Evolutionary conservation across 331 rosid genomes (phyloP).

Genomic region (Pyracantha coccinea): DNA sequence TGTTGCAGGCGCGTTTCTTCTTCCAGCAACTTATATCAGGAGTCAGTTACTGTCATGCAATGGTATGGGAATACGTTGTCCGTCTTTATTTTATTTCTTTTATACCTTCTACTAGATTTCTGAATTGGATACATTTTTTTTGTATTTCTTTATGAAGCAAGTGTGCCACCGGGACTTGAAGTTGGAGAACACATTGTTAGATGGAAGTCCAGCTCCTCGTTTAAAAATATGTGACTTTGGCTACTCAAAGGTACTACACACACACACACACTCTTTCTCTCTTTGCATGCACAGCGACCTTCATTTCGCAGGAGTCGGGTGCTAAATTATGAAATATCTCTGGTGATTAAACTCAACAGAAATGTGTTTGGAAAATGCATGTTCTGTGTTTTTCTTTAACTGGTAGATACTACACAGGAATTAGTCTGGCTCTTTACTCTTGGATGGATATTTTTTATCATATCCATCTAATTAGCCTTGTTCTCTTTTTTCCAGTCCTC

Average conservation of each 20-base stretch:
- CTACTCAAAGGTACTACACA: conserved; percentile 68
- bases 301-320: not conserved
- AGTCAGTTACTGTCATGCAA: conserved; percentile 87
- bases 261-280: not conserved
- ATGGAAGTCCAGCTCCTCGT: conserved; percentile 90
- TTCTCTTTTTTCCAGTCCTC: conserved; percentile 62
- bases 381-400: not conserved
- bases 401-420: not conserved
- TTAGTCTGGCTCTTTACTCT: not conserved
- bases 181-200: conserved; percentile 90
- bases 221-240: conserved; percentile 95
- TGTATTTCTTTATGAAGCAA: conserved; percentile 47
- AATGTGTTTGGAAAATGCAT: not conserved
- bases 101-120: not conserved
- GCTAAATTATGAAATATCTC: not conserved
- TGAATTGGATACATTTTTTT: conserved; percentile 6
- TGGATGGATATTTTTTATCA: not conserved
- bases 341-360: not conserved
- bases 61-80: conserved; percentile 34
- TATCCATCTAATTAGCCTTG: conserved; percentile 15
- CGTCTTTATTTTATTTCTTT: not conserved
- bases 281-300: not conserved
- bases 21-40: conserved; percentile 96
- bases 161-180: conserved; percentile 95
- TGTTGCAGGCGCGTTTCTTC: conserved; percentile 84